A percentile compares a stretch with the other conserved stretches of the same genome.
phyloP scores from a whole-genome alignment of 768 basidiomycete genomes.

The Fistulinella prunicolor region DNA sequence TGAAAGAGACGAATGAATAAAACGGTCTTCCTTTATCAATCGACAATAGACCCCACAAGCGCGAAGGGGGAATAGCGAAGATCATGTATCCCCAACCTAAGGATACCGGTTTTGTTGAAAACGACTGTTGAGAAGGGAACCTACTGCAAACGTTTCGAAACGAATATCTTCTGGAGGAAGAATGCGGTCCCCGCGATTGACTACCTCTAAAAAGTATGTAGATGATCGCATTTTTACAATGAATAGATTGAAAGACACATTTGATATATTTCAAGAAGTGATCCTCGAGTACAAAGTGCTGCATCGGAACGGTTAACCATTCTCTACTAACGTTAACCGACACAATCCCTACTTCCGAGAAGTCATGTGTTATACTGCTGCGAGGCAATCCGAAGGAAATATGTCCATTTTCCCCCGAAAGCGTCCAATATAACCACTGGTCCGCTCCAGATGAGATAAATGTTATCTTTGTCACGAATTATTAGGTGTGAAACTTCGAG shows the following conservation, averaged over 20 bases:
- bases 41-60: slow-evolving; percentile 4
- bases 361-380: slow-evolving; percentile 10
- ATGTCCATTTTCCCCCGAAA: slow-evolving; percentile 9
- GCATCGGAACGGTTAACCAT: background rate
- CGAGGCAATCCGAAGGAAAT: background rate
- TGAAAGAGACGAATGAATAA: slow-evolving; percentile 3
- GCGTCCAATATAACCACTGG: slow-evolving; percentile 9
- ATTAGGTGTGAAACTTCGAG: background rate
- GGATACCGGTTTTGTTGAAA: background rate
- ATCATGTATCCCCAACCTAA: slow-evolving; percentile 21
- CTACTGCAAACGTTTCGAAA: too few species aligned
- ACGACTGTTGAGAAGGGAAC: slow-evolving; percentile 1
- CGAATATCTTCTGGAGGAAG: too few species aligned
- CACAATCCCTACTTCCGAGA: slow-evolving; percentile 1
- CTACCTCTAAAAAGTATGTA: too few species aligned
- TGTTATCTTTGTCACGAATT: background rate
- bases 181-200: too few species aligned
- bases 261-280: slow-evolving; percentile 15
- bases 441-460: slow-evolving; percentile 14
- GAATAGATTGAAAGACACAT: slow-evolving; percentile 16
- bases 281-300: slow-evolving; percentile 21
- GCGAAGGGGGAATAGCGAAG: background rate
- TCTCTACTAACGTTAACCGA: background rate
- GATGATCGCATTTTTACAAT: slow-evolving; percentile 21
- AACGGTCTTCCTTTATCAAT: slow-evolving; percentile 5